Evolutionary conservation across 345 rosid genomes (phyloP), one percentile per base, ranked within the genome.

Genomic region (Lepidium sativum): DNA sequence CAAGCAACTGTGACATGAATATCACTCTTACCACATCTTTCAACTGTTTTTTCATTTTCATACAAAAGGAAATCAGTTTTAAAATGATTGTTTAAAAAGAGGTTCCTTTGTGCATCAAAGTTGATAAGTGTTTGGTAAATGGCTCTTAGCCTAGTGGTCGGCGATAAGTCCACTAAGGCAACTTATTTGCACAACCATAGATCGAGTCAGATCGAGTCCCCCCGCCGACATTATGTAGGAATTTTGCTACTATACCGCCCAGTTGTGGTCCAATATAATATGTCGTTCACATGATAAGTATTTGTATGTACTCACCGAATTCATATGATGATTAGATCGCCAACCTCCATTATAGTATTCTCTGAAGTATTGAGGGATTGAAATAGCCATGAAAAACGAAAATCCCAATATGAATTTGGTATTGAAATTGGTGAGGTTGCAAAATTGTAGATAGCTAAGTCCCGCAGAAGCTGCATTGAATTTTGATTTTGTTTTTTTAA

Each of bases 1-100:
- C 90, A 52, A 82, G 74, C 29, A 82, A 31, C 38, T 85, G 86
- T 2, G 88, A 87, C 81, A 71, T 77, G 74, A 87, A 87, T 74
- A 87, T 79, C 69, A 85, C 82, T 39, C 50, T 73, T 29, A 81
- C 21, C 37, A 77, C 70, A 67, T 84, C 84, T 34, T 39, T 73
- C 18, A 84, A 69, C 94, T 86, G 78, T n/a, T n/a, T n/a, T 32
- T 10, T n/a, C n/a, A n/a, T 48, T 25, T 6, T 37, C 38, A 60
- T 13, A 1, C n/a, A 7, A 47, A n/a, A 0, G 10, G 31, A 23
- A 15, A 5, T 1, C 4, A 35, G 1, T 45, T 39, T n/a, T 11
- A 6, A 6, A 27, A 27, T 27, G n/a, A n/a, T n/a, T n/a, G n/a
- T n/a, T n/a, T n/a, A n/a, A n/a, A n/a, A n/a, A n/a, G n/a, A n/a